Conservation (phyloP, 2,329 filamentous ascomycete genomes). For the Lojkania enalia region DNA sequence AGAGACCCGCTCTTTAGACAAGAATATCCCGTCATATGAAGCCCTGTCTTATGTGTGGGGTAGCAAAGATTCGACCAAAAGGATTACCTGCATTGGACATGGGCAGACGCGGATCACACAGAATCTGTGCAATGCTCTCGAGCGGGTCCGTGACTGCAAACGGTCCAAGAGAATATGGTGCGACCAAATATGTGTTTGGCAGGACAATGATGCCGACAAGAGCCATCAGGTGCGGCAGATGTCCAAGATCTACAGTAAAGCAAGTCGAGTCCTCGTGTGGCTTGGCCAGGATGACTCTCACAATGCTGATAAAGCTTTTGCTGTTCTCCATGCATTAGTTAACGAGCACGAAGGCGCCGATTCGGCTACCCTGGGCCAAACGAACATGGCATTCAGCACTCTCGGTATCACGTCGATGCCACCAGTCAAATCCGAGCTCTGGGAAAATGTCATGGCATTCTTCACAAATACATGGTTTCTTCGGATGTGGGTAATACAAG, state of each 20-base stretch:
- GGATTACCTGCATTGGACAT: constrained; percentile 10
- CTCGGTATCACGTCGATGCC: background rate
- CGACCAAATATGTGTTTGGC: constrained; percentile 16
- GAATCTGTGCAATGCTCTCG: constrained; percentile 11
- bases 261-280: constrained; percentile 13
- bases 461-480: constrained; percentile 16
- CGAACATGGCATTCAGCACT: background rate
- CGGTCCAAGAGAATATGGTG: constrained; percentile 9
- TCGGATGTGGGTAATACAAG: constrained; percentile 19
- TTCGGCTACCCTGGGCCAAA: background rate
- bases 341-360: constrained; percentile 1
- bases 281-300: constrained; percentile 11
- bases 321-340: constrained; percentile 4
- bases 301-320: constrained; percentile 9
- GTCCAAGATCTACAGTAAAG: constrained; percentile 12
- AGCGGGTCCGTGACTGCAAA: constrained; percentile 3
- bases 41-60: constrained; percentile 16
- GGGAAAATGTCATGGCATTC: constrained; percentile 7
- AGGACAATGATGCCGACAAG: constrained; percentile 9
- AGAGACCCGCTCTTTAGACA: constrained; percentile 7
- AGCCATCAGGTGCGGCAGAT: constrained; percentile 11
- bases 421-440: constrained; percentile 3
- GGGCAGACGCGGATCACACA: background rate
- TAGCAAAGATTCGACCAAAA: background rate
- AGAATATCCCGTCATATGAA: constrained; percentile 10